Conservation (phyloP, 2,329 filamentous ascomycete genomes). For the Verticillium tricorpus region DNA sequence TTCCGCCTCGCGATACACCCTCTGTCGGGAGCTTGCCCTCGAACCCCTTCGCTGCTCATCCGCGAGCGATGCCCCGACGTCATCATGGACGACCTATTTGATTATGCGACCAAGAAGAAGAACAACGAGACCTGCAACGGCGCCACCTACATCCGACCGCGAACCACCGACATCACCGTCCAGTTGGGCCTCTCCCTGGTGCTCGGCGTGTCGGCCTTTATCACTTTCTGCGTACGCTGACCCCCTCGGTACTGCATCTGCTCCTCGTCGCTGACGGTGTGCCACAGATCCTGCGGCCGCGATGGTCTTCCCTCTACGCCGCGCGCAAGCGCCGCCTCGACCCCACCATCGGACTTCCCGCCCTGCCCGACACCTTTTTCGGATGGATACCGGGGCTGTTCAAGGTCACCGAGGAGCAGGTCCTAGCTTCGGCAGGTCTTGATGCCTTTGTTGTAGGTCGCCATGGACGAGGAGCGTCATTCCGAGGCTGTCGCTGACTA, state of each 20-base stretch:
- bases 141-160: conserved; percentile 17
- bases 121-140: conserved; percentile 13
- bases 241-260: not conserved
- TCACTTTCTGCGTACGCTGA: conserved; percentile 67
- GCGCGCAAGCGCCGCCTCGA: conserved; percentile 76
- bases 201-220: conserved; percentile 66
- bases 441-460: conserved; percentile 82
- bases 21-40: not conserved
- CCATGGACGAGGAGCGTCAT: not conserved
- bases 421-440: conserved; percentile 83
- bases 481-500: not conserved
- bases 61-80: not conserved
- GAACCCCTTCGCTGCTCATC: not conserved
- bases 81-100: conserved; percentile 9
- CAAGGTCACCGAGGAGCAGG: conserved; percentile 80
- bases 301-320: conserved; percentile 88
- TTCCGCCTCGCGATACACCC: not conserved
- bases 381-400: conserved; percentile 91
- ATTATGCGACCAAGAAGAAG: conserved; percentile 11
- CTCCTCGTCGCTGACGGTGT: not conserved
- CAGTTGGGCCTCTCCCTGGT: conserved; percentile 70
- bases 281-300: conserved; percentile 72
- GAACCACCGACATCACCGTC: conserved; percentile 36
- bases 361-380: conserved; percentile 78
- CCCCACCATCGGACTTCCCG: conserved; percentile 58